These are phyloP conservation scores for Takashimella koratensis DNA, from an alignment of 1,284 basidiomycete genomes.

Conservation along the genomic window DNA sequence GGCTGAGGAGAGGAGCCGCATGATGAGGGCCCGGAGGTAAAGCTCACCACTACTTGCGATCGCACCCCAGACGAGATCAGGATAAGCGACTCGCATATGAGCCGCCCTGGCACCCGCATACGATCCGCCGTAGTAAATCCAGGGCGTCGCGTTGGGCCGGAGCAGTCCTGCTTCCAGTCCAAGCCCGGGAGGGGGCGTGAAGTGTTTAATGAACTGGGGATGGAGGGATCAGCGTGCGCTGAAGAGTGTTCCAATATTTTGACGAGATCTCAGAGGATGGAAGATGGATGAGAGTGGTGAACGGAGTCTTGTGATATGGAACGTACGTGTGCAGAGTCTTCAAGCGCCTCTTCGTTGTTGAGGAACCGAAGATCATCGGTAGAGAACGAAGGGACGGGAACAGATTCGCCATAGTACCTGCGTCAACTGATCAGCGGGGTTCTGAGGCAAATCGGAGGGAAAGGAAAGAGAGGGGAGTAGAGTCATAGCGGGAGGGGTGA, in stretches of 20 bases:
- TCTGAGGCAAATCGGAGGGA: no score
- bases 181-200: slow-evolving; percentile 56
- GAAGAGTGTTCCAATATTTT: no score
- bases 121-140: slow-evolving; percentile 86
- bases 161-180: slow-evolving; percentile 52
- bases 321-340: slow-evolving; percentile 70
- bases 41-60: slow-evolving; percentile 75
- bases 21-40: not conserved
- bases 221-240: no score
- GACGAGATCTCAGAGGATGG: no score
- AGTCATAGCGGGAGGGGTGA: not conserved
- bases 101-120: slow-evolving; percentile 90
- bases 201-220: slow-evolving; percentile 71
- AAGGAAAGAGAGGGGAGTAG: not conserved
- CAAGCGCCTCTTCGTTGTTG: slow-evolving; percentile 80
- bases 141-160: slow-evolving; percentile 59
- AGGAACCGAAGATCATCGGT: slow-evolving; percentile 79
- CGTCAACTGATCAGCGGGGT: not conserved
- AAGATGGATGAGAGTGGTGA: no score
- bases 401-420: slow-evolving; percentile 61
- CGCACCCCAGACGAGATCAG: slow-evolving; percentile 82
- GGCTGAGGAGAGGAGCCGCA: not conserved
- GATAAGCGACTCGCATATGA: slow-evolving; percentile 72
- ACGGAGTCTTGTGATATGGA: no score
- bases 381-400: slow-evolving; percentile 63